phyloP scores from a whole-genome alignment of 495 filamentous ascomycete species.

The Podospora bellae-mahoneyi region DNA sequence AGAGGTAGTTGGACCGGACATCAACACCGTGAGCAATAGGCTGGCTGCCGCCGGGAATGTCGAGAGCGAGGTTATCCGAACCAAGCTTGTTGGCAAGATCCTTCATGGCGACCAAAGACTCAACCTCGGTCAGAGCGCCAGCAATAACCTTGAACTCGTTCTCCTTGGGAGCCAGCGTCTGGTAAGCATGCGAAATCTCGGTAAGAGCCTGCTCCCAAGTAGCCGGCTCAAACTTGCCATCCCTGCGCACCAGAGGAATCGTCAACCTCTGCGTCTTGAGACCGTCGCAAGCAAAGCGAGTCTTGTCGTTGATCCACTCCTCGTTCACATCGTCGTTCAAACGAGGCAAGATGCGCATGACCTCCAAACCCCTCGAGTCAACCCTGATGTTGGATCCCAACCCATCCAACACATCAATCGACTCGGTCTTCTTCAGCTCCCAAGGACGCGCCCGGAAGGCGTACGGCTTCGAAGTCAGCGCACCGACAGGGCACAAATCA shows the following conservation, averaged over 20 bases:
- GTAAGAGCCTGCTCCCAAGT: conserved; percentile 92
- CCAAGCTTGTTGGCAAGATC: conserved; percentile 92
- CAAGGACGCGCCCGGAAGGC: conserved; percentile 95
- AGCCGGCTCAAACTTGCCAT: conserved; percentile 82
- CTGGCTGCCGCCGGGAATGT: conserved; percentile 76
- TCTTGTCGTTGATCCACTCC: conserved; percentile 99
- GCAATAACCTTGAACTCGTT: conserved; percentile 96
- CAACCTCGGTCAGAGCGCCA: conserved; percentile 83
- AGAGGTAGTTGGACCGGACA: conserved; percentile 87
- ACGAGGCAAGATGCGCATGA: conserved; percentile 89
- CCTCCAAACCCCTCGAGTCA: conserved; percentile 88
- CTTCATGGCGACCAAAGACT: conserved; percentile 94
- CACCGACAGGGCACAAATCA: conserved; percentile 95
- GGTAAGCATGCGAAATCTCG: conserved; percentile 74
- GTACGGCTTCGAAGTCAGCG: conserved; percentile 93
- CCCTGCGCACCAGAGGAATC: conserved; percentile 81
- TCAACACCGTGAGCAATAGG: conserved; percentile 92
- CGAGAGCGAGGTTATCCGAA: conserved; percentile 91
- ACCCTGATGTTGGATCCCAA: conserved; percentile 92
- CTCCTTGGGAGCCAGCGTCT: conserved; percentile 69
- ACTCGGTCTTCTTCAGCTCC: conserved; percentile 91
- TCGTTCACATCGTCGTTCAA: conserved; percentile 98
- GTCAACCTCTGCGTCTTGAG: conserved; percentile 91
- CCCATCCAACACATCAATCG: conserved; percentile 88
- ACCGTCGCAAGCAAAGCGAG: conserved; percentile 95